Conservation (phyloP, 2,329 filamentous ascomycete genomes). For the Talaromyces piceae region DNA sequence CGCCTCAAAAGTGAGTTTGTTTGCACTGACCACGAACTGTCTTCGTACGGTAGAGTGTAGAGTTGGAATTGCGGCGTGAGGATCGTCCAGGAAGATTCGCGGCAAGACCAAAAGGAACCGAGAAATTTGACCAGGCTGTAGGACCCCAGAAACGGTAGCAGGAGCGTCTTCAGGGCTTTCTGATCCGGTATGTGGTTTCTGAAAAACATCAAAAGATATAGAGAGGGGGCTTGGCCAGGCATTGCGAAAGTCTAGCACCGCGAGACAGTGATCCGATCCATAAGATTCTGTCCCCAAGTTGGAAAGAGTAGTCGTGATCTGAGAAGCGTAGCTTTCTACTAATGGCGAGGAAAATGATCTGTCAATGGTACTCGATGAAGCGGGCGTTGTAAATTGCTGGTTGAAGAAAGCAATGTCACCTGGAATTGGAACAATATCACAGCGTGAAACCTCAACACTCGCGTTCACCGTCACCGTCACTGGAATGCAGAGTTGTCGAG, state of each 20-base stretch:
- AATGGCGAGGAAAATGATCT: conserved; percentile 5
- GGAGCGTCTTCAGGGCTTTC: conserved; percentile 16
- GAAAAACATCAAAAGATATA: conserved; percentile 50
- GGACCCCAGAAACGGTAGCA: conserved; percentile 35
- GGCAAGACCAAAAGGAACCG: conserved; percentile 70
- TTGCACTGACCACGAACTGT: conserved; percentile 85
- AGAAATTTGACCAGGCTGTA: conserved; percentile 56
- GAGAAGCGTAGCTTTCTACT: conserved; percentile 21
- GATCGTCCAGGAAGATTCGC: conserved; percentile 67
- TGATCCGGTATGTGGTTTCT: conserved; percentile 15
- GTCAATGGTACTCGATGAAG: conserved; percentile 7
- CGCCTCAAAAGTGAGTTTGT: conserved; percentile 68
- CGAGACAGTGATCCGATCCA: conserved; percentile 61
- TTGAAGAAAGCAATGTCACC: conserved; percentile 60
- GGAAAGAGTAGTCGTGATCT: conserved; percentile 41
- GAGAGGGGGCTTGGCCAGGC: conserved; percentile 76
- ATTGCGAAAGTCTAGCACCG: conserved; percentile 80
- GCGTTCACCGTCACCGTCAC: conserved; percentile 87
- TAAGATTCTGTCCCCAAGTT: conserved; percentile 35
- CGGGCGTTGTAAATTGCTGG: conserved; percentile 12
- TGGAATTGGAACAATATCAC: conserved; percentile 70
- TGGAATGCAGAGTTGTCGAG: conserved; percentile 71
- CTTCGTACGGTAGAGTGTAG: conserved; percentile 74
- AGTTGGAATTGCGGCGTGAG: conserved; percentile 68
- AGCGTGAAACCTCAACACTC: conserved; percentile 71